A percentile compares a stretch with the other conserved stretches of the same genome.
Evolutionary conservation across 371 early-diverging fungal species (phyloP).

Genomic region (Mucor circinelloides): DNA sequence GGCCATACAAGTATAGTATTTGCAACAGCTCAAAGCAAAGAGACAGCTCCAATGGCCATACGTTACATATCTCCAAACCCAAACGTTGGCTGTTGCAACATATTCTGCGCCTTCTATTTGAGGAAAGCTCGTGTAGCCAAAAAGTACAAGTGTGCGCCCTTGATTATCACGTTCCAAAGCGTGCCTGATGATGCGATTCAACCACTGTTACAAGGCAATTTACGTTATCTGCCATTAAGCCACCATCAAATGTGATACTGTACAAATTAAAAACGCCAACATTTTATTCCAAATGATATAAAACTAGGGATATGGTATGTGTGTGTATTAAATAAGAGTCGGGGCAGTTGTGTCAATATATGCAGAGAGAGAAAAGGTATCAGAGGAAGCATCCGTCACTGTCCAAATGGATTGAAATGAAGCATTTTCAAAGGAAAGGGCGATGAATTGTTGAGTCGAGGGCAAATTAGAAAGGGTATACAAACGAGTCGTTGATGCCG

Average conservation of each 20-base stretch:
- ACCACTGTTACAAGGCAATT: no score
- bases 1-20: no score
- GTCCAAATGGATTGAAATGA: constrained; percentile 16
- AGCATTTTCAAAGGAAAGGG: constrained; percentile 30
- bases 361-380: constrained; percentile 24
- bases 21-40: no score
- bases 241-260: not conserved
- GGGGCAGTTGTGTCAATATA: constrained; percentile 18
- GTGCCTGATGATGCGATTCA: no score
- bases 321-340: not conserved
- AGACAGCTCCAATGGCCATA: no score
- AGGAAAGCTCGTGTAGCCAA: not conserved
- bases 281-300: not conserved
- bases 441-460: constrained; percentile 26
- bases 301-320: not conserved
- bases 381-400: not conserved
- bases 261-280: not conserved
- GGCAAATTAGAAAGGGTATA: constrained; percentile 50
- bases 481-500: constrained; percentile 42
- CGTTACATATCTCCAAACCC: no score
- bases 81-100: not conserved
- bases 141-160: no score
- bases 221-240: no score
- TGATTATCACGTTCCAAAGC: not conserved
- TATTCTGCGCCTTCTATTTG: not conserved